These are phyloP conservation scores for Lepidium africanum DNA, from an alignment of 345 rosid species.

Conservation along the genomic window DNA sequence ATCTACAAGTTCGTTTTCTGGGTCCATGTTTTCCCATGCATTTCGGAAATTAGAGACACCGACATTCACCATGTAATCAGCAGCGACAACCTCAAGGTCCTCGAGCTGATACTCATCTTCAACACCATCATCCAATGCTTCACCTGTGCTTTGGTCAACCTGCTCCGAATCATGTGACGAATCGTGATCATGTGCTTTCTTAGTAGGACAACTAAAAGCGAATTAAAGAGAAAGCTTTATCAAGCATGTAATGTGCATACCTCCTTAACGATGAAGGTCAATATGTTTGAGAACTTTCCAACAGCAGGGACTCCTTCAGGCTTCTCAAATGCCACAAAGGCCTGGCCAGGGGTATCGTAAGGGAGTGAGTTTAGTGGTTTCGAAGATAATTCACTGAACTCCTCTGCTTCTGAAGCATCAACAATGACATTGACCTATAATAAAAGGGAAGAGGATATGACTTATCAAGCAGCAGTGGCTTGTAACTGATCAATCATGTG, in stretches of 20 bases:
- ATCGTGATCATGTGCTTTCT: not conserved
- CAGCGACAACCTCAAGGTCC: conserved; percentile 83
- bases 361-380: conserved; percentile 81
- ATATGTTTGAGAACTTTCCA: conserved; percentile 82
- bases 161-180: conserved; percentile 12
- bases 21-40: conserved; percentile 81
- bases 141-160: conserved; percentile 79
- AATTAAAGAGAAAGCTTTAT: not conserved
- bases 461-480: not conserved
- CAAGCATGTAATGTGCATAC: conserved; percentile 26
- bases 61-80: conserved; percentile 70
- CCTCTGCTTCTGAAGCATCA: conserved; percentile 91
- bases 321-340: conserved; percentile 81
- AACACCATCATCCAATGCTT: conserved; percentile 76
- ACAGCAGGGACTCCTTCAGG: conserved; percentile 68
- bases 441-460: not conserved
- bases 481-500: not conserved
- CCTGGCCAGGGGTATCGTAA: conserved; percentile 93
- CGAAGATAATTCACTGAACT: conserved; percentile 54
- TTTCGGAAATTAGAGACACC: conserved; percentile 80
- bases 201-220: not conserved
- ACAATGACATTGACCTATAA: conserved; percentile 74
- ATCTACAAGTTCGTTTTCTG: conserved; percentile 63
- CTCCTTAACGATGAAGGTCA: conserved; percentile 90
- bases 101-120: conserved; percentile 93